Evolutionary conservation across 352 stramenopile species (phyloP).

Genomic region (Pythium grandisporangium): DNA sequence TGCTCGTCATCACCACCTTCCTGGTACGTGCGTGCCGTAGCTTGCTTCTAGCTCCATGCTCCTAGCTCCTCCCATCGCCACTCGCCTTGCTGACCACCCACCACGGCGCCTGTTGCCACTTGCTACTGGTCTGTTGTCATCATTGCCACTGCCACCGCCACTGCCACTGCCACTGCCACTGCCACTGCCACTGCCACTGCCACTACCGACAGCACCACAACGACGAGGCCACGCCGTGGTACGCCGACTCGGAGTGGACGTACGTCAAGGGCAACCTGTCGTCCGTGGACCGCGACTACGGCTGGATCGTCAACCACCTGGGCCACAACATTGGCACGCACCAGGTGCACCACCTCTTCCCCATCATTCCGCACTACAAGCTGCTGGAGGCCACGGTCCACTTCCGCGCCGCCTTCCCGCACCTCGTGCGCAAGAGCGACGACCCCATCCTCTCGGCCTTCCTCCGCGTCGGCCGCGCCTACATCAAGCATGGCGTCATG

Average conservation of each 20-base stretch:
- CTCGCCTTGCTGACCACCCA: too few relatives aligned
- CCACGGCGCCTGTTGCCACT: too few relatives aligned
- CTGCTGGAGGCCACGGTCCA: constrained; percentile 47
- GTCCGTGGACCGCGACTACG: constrained; percentile 74
- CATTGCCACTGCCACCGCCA: too few relatives aligned
- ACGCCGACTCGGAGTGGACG: constrained; percentile 74
- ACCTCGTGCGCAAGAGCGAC: constrained; percentile 62
- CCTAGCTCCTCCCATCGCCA: too few relatives aligned
- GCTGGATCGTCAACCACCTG: constrained; percentile 68
- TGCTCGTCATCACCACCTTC: constrained; percentile 82
- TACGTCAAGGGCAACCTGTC: constrained; percentile 82
- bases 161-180: too few relatives aligned
- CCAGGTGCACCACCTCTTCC: constrained; percentile 82
- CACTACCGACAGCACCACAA: constrained; percentile 68
- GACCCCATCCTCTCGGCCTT: constrained; percentile 64
- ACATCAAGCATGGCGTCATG: constrained; percentile 62
- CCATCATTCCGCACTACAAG: constrained; percentile 85
- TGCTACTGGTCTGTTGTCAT: too few relatives aligned
- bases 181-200: too few relatives aligned
- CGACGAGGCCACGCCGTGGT: constrained; percentile 77
- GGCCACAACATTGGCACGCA: constrained; percentile 85
- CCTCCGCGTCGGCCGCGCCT: constrained; percentile 45
- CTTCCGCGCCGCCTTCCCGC: constrained; percentile 58
- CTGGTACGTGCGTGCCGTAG: constrained; percentile 31
- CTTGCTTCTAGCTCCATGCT: not conserved